Base-by-base conservation (phyloP, 306 rosid species). In the Ormosia emarginata region DNA sequence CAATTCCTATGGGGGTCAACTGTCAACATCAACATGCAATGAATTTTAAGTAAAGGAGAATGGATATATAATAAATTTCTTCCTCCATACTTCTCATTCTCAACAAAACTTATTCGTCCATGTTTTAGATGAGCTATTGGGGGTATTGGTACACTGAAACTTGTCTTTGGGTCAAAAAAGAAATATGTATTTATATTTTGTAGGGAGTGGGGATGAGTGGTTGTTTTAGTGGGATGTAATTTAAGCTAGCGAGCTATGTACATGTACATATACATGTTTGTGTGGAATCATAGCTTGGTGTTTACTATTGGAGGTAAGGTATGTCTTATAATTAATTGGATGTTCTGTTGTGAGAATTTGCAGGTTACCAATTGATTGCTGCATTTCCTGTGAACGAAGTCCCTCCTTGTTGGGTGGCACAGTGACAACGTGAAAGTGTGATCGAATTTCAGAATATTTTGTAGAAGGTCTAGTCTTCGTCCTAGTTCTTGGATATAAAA, bases 341-440 rank as follows among this genome's bases (percentile, higher is more conserved):
- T 10, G 52, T 47, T 47, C 1, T 44, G 15, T 79, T 72, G 12
- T 71, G 58, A 53, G 49, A 81, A 77, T 70, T 74, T 86, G 71
- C 81, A 90, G 90, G 84, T 24, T 34, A 9, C 67, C 77, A 3
- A n/a, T n/a, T n/a, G n/a, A 37, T 36, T 65, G 58, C 83, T 32
- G 5, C 24, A 13, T 4, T 70, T 30, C 73, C 85, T 50, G 3
- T 57, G 47, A 75, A 32, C 7, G 80, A 67, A 75, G 68, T 24
- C 37, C 64, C 87, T 44, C 32, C 82, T 4, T 71, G 78, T 65
- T 77, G 86, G 2, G 84, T 63, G 66, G 61, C 86, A 6, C 89
- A 79, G 62, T 78, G 58, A 43, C 4, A 46, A 13, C 36, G 74
- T 49, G 37, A 18, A 43, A 14, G 1, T 75, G 58, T 83, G 71